Evolutionary conservation across 352 stramenopile genomes (phyloP).

Genomic region (Phytophthora pini): DNA sequence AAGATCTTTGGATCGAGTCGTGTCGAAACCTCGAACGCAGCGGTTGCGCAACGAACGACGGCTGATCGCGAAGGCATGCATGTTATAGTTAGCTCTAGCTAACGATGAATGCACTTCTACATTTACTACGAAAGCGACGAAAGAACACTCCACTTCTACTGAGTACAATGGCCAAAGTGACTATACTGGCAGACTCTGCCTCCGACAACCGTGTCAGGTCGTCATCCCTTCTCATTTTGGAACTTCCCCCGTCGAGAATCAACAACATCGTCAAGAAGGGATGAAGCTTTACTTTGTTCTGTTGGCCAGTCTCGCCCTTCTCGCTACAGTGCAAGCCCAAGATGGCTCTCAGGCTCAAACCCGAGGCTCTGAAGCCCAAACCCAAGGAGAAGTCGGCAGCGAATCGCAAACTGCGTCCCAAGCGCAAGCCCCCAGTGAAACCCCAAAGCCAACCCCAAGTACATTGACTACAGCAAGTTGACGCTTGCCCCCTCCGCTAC

Average conservation of each 20-base stretch:
- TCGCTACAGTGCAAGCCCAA: conserved; percentile 7
- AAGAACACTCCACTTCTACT: too few species aligned
- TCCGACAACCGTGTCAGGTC: too few species aligned
- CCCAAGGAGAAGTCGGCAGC: conserved; percentile 2
- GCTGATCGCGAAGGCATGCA: not conserved
- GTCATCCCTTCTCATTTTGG: too few species aligned
- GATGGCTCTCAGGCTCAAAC: not conserved
- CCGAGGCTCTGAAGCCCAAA: not conserved
- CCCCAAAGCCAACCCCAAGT: conserved; percentile 2
- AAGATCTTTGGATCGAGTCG: not conserved
- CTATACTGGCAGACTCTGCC: too few species aligned
- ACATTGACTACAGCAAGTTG: conserved; percentile 12
- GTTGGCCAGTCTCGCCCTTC: not conserved
- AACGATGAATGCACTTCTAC: conserved; percentile 1
- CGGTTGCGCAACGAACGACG: not conserved
- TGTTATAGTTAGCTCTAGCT: not conserved
- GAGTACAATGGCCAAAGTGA: not conserved
- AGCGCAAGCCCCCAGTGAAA: not conserved
- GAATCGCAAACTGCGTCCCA: not conserved
- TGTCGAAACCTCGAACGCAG: not conserved
- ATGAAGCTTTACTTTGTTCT: not conserved
- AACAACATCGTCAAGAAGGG: too few species aligned
- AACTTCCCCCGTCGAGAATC: too few species aligned
- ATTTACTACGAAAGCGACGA: not conserved
- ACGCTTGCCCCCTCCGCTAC: conserved; percentile 1